phyloP scores from a whole-genome alignment of 352 stramenopile genomes.

The Phytophthora nicotianae region DNA sequence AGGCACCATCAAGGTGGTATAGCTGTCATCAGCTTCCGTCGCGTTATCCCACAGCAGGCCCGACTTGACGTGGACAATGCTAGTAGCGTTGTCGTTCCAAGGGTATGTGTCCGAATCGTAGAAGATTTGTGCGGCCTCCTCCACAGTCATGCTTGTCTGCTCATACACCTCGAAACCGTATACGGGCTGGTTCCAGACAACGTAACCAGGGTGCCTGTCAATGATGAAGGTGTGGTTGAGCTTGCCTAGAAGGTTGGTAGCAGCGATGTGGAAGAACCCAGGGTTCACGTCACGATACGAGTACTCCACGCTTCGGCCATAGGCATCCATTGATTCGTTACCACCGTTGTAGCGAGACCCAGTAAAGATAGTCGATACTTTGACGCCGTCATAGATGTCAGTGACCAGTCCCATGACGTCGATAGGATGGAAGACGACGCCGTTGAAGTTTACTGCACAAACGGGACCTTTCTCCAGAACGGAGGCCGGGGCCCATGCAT shows the following conservation, averaged over 20 bases:
- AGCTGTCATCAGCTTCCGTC: neutral
- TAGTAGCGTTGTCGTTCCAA: slow-evolving; percentile 1
- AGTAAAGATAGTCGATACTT: slow-evolving; percentile 27
- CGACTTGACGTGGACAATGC: neutral
- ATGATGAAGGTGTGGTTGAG: slow-evolving; percentile 43
- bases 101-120: neutral
- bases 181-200: slow-evolving; percentile 58
- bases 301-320: slow-evolving; percentile 35
- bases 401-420: slow-evolving; percentile 45
- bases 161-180: slow-evolving; percentile 39
- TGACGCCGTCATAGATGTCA: slow-evolving; percentile 31
- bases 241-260: slow-evolving; percentile 41
- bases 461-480: slow-evolving; percentile 38
- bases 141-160: slow-evolving; percentile 22
- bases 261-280: too few species aligned
- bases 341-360: slow-evolving; percentile 31
- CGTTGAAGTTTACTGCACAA: slow-evolving; percentile 38
- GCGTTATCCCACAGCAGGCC: neutral
- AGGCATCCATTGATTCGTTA: slow-evolving; percentile 29
- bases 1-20: neutral
- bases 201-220: slow-evolving; percentile 29
- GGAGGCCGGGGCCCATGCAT: slow-evolving; percentile 34
- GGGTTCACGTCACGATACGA: slow-evolving; percentile 44
- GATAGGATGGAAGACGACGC: slow-evolving; percentile 40
- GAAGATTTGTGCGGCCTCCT: slow-evolving; percentile 19